Evolutionary conservation across 805 yeast species (phyloP).

Genomic region (Cyberlindnera misumaiensis): DNA sequence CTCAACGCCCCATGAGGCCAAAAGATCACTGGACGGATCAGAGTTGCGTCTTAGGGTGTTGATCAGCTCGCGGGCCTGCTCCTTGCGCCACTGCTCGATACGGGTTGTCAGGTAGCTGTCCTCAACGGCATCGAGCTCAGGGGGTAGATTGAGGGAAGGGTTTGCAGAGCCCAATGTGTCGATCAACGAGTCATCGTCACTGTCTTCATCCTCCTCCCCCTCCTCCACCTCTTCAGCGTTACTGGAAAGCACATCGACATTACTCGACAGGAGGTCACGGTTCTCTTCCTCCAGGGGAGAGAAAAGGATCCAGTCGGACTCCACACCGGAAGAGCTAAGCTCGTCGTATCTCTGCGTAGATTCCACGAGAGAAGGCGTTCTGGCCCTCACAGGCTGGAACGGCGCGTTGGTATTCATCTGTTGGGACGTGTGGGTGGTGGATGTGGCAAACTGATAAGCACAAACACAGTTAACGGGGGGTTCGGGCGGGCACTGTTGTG

Average conservation of each 20-base stretch:
- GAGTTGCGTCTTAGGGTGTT: slow-evolving; percentile 16
- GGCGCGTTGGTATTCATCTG: background rate
- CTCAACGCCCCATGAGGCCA: slow-evolving; percentile 31
- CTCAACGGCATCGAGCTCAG: slow-evolving; percentile 1
- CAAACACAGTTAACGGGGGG: background rate
- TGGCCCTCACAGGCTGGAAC: background rate
- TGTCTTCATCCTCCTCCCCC: slow-evolving; percentile 17
- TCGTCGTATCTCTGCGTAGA: background rate
- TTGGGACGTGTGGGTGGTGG: background rate
- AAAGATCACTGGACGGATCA: slow-evolving; percentile 7
- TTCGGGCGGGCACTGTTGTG: too few relatives aligned
- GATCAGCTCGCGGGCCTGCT: slow-evolving; percentile 21
- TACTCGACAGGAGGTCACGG: background rate
- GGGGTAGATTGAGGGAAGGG: slow-evolving; percentile 14
- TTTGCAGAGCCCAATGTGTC: slow-evolving; percentile 17
- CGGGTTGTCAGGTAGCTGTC: slow-evolving; percentile 16
- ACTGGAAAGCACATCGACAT: slow-evolving; percentile 15
- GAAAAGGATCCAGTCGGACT: slow-evolving; percentile 23
- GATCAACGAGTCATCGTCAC: slow-evolving; percentile 22
- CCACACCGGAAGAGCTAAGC: slow-evolving; percentile 19
- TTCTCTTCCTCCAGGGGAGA: slow-evolving; percentile 14
- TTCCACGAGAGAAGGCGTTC: background rate
- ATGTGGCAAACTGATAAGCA: background rate
- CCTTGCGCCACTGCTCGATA: slow-evolving; percentile 24
- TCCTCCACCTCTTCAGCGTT: slow-evolving; percentile 2